These are phyloP conservation scores for Backusella circina DNA, from an alignment of 192 early-diverging fungal species.

Conservation along the genomic window DNA sequence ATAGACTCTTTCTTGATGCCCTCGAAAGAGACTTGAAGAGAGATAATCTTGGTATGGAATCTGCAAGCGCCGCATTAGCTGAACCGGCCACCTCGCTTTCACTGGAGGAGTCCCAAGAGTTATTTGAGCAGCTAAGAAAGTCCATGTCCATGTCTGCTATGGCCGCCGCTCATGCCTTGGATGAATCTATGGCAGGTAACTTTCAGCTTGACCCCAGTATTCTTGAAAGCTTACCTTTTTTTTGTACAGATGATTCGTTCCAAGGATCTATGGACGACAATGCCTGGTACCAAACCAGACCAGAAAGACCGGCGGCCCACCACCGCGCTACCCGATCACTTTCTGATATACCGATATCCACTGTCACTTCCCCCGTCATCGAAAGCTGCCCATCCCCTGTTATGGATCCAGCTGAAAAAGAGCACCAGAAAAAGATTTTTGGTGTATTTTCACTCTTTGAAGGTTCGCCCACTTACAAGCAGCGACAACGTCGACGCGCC, in stretches of 20 bases:
- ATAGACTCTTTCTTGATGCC: slow-evolving; percentile 92
- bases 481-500: slow-evolving; percentile 52
- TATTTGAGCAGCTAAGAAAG: slow-evolving; percentile 30
- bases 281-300: not conserved
- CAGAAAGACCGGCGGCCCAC: not conserved
- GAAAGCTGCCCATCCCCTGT: not conserved
- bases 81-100: slow-evolving; percentile 59
- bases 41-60: slow-evolving; percentile 78
- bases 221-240: not conserved
- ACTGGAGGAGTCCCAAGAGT: slow-evolving; percentile 21
- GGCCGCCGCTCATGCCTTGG: slow-evolving; percentile 7
- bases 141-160: slow-evolving; percentile 21
- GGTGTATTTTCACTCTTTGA: slow-evolving; percentile 65
- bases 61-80: slow-evolving; percentile 71
- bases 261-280: not conserved
- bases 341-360: not conserved
- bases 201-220: not conserved
- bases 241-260: not conserved
- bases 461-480: slow-evolving; percentile 70
- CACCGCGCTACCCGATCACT: not conserved
- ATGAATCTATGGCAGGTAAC: slow-evolving; percentile 2
- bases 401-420: not conserved
- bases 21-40: slow-evolving; percentile 94
- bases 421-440: slow-evolving; percentile 26
- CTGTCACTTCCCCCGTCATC: not conserved